Evolutionary conservation across 345 rosid species (phyloP).

Genomic region (Reutealis trisperma): DNA sequence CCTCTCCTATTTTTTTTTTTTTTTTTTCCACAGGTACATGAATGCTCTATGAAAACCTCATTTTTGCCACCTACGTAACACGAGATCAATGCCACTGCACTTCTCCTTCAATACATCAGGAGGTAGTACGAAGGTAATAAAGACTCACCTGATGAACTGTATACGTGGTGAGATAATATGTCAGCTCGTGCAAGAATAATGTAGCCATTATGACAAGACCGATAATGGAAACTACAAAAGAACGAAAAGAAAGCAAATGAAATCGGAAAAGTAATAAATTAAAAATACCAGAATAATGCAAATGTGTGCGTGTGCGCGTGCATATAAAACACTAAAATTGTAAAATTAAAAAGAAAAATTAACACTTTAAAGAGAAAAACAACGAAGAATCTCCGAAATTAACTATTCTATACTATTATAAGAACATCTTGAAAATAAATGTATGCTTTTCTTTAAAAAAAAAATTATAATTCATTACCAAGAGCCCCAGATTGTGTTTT

Average conservation of each 20-base stretch:
- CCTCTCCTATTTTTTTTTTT: not conserved
- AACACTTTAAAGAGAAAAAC: not conserved
- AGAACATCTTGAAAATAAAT: no score
- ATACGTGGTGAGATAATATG: conserved; percentile 73
- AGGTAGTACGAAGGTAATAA: not conserved
- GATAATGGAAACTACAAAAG: conserved; percentile 69
- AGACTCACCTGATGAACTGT: conserved; percentile 80
- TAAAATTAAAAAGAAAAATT: not conserved
- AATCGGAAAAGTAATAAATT: not conserved
- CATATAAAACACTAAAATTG: no score
- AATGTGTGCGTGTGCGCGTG: no score
- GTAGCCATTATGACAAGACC: conserved; percentile 84
- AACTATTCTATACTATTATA: no score
- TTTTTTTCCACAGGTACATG: not conserved
- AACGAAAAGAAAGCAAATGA: conserved; percentile 8
- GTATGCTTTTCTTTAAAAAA: not conserved
- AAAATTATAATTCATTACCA: conserved; percentile 41
- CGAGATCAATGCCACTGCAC: not conserved
- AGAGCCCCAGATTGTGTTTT: conserved; percentile 95
- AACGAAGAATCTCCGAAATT: not conserved
- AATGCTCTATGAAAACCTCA: not conserved
- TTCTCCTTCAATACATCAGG: not conserved
- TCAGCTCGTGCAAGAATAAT: conserved; percentile 86
- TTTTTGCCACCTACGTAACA: not conserved
- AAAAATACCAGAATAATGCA: not conserved